A percentile compares a stretch with the other conserved stretches of the same genome.
Conservation (phyloP, 805 yeast species). For the Saccharomycopsis fibuligera region DNA sequence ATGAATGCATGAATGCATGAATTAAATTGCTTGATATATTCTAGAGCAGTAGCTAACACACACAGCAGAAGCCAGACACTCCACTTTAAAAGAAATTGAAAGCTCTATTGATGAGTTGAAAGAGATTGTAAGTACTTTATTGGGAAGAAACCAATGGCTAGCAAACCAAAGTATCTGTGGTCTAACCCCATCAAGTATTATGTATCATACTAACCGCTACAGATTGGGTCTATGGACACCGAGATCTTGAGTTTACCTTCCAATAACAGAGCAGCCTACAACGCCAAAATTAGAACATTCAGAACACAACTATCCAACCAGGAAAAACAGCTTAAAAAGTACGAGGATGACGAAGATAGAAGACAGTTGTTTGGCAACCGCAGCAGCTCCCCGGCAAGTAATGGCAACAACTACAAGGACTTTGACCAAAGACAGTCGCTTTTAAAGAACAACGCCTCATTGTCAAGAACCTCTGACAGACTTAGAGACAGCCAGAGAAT, state of each 20-base stretch:
- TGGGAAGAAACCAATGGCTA: too few relatives aligned
- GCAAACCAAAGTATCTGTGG: too few relatives aligned
- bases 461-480: conserved; percentile 78
- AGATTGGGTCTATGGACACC: conserved; percentile 77
- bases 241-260: conserved; percentile 86
- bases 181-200: too few relatives aligned
- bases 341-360: conserved; percentile 68
- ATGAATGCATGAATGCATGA: too few relatives aligned
- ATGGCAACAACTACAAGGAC: conserved; percentile 23
- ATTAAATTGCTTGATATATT: too few relatives aligned
- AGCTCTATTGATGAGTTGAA: conserved; percentile 71
- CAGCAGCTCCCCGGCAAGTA: conserved; percentile 40
- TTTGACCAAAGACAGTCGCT: conserved; percentile 70
- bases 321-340: conserved; percentile 47
- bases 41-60: conserved; percentile 14
- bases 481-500: conserved; percentile 81
- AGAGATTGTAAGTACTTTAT: conserved; percentile 43
- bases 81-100: conserved; percentile 54
- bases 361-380: conserved; percentile 57
- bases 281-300: conserved; percentile 71
- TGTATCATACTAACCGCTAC: not conserved
- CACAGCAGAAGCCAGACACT: conserved; percentile 41
- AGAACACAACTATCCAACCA: conserved; percentile 50
- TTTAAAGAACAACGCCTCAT: conserved; percentile 66
- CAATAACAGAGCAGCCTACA: conserved; percentile 58